Evolutionary conservation across 495 filamentous ascomycete genomes (phyloP), one percentile per base, ranked within the genome.

Genomic region (Platismatia glauca): DNA sequence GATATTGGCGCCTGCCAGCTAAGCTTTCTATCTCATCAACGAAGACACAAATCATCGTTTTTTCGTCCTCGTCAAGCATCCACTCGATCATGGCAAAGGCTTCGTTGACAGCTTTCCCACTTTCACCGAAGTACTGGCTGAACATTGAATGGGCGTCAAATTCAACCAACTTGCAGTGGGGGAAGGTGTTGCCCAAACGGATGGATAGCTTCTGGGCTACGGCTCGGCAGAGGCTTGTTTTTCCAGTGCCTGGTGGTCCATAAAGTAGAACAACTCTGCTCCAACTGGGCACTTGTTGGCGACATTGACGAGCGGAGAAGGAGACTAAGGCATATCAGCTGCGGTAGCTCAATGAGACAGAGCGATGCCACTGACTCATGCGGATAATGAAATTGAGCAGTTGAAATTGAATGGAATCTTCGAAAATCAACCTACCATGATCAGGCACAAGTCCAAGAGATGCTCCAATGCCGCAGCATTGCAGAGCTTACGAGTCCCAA

Each of bases 1-100:
- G 71, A 33, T 72, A 71, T 55, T 78, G 74, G 39, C 80, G 76
- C 8, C 72, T 70, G 41, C 76, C 70, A 35, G 80, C 75, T 24
- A 85, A 67, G 35, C 75, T 82, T 62, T 85, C 82, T 16, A 85
- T 75, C 57, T 83, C 81, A 65, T 84, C 82, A 59, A 85, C 76
- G 18, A 85, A 61, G 1, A 85, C 73, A 48, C 76, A 77, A 18
- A 82, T 67, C 50, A 84, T 75, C 6, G 72, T 71, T 34, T 73
- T 67, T 8, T 75, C 71, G 57, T 83, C 78, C 60, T 74, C 71
- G 37, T 72, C 61, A 7, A 80, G 71, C 57, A 81, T 69, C 9
- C 61, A 55, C 60, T 72, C 69, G 53, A 85, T 76, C 35, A 66
- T 65, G n/a, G 79, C 76, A 67, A 85, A 84, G 59, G 77, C 58